Evolutionary conservation across 805 yeast genomes (phyloP).

Genomic region (Ogataea trehalophila): DNA sequence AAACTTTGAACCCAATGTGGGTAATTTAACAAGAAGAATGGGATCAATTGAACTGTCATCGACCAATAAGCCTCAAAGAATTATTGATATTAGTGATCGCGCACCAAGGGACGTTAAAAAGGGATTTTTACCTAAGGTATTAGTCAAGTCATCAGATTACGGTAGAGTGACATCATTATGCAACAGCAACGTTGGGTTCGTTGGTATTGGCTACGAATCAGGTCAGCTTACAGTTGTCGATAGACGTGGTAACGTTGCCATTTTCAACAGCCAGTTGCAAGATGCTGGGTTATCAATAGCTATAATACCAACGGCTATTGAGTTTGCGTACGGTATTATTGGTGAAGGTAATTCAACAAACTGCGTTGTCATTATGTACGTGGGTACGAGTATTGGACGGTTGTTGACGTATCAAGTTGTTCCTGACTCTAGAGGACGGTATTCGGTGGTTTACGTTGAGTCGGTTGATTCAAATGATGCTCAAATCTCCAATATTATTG

Average conservation of each 20-base stretch:
- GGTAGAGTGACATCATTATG: slow-evolving; percentile 56
- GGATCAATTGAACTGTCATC: slow-evolving; percentile 28
- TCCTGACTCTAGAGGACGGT: slow-evolving; percentile 60
- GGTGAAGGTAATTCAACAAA: slow-evolving; percentile 54
- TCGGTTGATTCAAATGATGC: slow-evolving; percentile 45
- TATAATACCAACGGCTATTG: slow-evolving; percentile 50
- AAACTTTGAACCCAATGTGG: slow-evolving; percentile 33
- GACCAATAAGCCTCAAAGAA: slow-evolving; percentile 23
- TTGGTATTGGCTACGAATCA: slow-evolving; percentile 68
- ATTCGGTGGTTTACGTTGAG: slow-evolving; percentile 48
- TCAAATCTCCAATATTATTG: slow-evolving; percentile 50
- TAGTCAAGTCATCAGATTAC: slow-evolving; percentile 35
- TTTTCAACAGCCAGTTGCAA: slow-evolving; percentile 32
- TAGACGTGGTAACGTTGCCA: slow-evolving; percentile 58
- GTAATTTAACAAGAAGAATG: slow-evolving; percentile 19
- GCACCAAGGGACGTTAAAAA: slow-evolving; percentile 45
- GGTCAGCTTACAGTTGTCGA: slow-evolving; percentile 79
- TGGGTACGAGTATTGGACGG: slow-evolving; percentile 78
- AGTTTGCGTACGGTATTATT: slow-evolving; percentile 67
- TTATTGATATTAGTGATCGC: slow-evolving; percentile 48
- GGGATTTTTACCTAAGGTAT: slow-evolving; percentile 58
- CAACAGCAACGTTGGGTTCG: slow-evolving; percentile 77
- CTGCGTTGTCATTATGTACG: slow-evolving; percentile 66
- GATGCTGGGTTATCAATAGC: slow-evolving; percentile 26
- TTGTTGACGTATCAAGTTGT: slow-evolving; percentile 57